Base-by-base conservation (phyloP, 345 rosid genomes). In the Iberis pinnata region DNA sequence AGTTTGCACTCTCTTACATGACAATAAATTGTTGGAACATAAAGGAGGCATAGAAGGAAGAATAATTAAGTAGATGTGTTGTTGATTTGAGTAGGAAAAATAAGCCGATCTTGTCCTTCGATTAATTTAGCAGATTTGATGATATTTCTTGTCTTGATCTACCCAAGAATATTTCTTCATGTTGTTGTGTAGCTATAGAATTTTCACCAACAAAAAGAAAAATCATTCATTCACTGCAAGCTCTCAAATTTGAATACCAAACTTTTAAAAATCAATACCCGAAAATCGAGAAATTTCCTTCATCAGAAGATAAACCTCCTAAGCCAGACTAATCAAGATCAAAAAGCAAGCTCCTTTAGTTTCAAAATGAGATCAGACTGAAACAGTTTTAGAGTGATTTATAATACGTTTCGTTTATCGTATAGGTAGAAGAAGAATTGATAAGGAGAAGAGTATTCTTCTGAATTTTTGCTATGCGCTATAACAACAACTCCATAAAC, bases 281-380 rank as follows among this genome's bases (percentile, higher is more conserved):
- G 4, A 84, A 84, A 51, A 87, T 96, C 1, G 95, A 84, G 77
- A 90, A 90, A 44, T 90, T 87, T 12, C 95, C 95, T 79, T 90
- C 98, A 4, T 87, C 98, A 41, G 84, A 87, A 5, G 96, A 90
- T 69, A 90, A 75, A 13, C 98, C 95, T 64, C 89, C 98, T 50
- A 90, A 72, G 67, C 96, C 92, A 37, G 98, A 69, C 95, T 82
- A 62, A 42, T 38, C 41, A 18, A 7, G 12, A 60, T 12, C 41
- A n/a, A 54, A 27, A 41, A 62, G 18, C 13, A 56, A 37, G 11
- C 22, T 44, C 18, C 53, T 55, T 52, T 29, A 25, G 29, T 13
- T 7, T 33, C 35, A 20, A 29, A 15, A 24, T 22, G 59, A 2
- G 12, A 52, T 25, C 31, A 56, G 47, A 16, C 19, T 12, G 31